These are phyloP conservation scores for Penicillium decumbens DNA, from an alignment of 2,329 filamentous ascomycete genomes.

Conservation along the genomic window DNA sequence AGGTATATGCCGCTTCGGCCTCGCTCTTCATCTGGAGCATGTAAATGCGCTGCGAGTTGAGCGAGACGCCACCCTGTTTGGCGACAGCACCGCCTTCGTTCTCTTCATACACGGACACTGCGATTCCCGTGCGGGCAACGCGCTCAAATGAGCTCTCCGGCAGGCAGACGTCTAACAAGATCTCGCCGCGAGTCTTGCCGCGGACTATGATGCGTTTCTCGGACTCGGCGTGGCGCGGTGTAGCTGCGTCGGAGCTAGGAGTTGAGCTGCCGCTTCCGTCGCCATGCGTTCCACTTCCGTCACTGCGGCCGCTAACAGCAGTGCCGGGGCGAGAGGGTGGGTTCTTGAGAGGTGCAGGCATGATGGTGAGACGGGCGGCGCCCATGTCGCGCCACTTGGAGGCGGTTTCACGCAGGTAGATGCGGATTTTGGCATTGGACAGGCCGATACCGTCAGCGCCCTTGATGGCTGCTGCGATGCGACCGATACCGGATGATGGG, in stretches of 20 bases:
- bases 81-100: constrained; percentile 58
- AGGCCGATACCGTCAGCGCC: constrained; percentile 60
- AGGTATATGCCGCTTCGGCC: constrained; percentile 52
- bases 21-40: constrained; percentile 61
- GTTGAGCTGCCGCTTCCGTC: constrained; percentile 23
- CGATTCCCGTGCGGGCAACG: constrained; percentile 78
- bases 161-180: constrained; percentile 76
- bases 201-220: constrained; percentile 83
- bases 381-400: constrained; percentile 91
- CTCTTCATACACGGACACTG: constrained; percentile 82
- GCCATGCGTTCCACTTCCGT: constrained; percentile 22
- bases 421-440: constrained; percentile 72
- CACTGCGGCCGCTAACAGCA: constrained; percentile 51
- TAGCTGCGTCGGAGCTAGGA: constrained; percentile 29
- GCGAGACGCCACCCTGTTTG: constrained; percentile 55
- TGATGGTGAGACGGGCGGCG: constrained; percentile 75
- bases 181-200: constrained; percentile 61
- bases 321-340: constrained; percentile 30
- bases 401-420: constrained; percentile 71
- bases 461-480: constrained; percentile 45
- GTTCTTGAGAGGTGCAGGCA: constrained; percentile 50
- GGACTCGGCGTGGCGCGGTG: constrained; percentile 53
- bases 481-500: constrained; percentile 56
- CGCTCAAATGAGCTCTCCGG: constrained; percentile 80
- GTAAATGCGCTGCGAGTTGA: constrained; percentile 55